Evolutionary conservation across 305 asterid species (phyloP), one percentile per base, ranked within the genome.

Genomic region (Lippia alba): DNA sequence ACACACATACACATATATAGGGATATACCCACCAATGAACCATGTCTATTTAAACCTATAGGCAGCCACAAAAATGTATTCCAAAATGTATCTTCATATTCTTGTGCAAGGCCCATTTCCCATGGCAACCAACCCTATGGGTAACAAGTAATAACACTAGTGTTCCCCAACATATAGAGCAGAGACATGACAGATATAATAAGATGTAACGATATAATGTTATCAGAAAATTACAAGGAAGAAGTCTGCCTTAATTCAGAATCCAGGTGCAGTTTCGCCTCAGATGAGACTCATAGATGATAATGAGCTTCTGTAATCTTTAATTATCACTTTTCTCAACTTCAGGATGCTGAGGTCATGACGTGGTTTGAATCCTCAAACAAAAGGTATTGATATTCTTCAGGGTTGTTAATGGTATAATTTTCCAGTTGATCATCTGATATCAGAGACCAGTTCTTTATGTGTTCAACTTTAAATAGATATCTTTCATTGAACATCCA

Each of bases 401-500:
- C 50, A 33, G 56, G 56, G 48, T 12, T 16, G 20, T 12, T 33
- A 4, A 49, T 60, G 55, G 8, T 60, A 20, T n/a, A 17, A 41
- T 4, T 70, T 30, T 45, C 36, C 53, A 33, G 69, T 36, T 67
- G 33, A 32, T 39, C 8, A 36, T 19, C 15, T 30, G 20, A 41
- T 32, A 32, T 55, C 69, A 45, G 39, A 46, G 39, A 50, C 62
- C 66, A 68, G 9, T 36, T 32, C 48, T 40, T 48, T 33, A 56
- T n/a, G 67, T 19, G 51, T 36, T 54, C 55, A 10, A 44, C 39
- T 34, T 48, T 49, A 72, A 59, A 46, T 20, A 75, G 70, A 40
- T 53, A 34, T 63, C 50, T 16, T 46, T 59, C 18, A 62, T 11
- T 54, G 17, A 17, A 55, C 40, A 45, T 40, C 51, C 34, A 62